Percentiles rank a stretch among this genome's conserved stretches.
These are phyloP conservation scores for Fusarium sarcochroum DNA, from an alignment of 2,329 filamentous ascomycete genomes.

Conservation along the genomic window DNA sequence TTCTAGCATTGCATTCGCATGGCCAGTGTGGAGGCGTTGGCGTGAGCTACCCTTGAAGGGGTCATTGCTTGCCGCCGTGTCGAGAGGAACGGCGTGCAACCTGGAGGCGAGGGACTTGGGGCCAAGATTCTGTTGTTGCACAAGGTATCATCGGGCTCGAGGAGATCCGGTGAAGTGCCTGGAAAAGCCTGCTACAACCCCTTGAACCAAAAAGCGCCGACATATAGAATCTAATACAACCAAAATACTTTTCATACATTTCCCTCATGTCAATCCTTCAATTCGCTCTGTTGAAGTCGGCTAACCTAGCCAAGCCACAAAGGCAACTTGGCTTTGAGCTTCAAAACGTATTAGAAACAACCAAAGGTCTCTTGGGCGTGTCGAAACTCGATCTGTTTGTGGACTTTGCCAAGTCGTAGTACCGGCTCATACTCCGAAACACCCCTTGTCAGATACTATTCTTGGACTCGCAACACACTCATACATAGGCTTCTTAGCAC, in stretches of 20 bases:
- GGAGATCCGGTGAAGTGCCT: conserved; percentile 1
- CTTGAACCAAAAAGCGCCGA: neutral
- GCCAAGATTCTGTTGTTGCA: neutral
- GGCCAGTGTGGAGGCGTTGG: conserved; percentile 24
- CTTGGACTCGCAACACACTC: neutral
- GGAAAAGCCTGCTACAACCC: conserved; percentile 6
- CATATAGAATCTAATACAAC: conserved; percentile 36
- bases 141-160: neutral
- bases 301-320: conserved; percentile 14
- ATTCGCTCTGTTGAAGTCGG: neutral
- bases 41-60: conserved; percentile 3
- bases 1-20: conserved; percentile 25
- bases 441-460: conserved; percentile 18
- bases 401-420: conserved; percentile 13
- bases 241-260: conserved; percentile 9
- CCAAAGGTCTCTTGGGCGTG: neutral
- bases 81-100: conserved; percentile 14
- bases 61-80: conserved; percentile 12
- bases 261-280: neutral
- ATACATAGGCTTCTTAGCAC: neutral
- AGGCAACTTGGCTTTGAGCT: neutral
- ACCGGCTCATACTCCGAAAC: conserved; percentile 31
- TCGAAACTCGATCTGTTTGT: conserved; percentile 20
- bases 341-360: conserved; percentile 23
- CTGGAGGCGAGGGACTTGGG: conserved; percentile 14